Conservation (phyloP, 805 yeast species). For the Zygosaccharomyces pseudorouxii region DNA sequence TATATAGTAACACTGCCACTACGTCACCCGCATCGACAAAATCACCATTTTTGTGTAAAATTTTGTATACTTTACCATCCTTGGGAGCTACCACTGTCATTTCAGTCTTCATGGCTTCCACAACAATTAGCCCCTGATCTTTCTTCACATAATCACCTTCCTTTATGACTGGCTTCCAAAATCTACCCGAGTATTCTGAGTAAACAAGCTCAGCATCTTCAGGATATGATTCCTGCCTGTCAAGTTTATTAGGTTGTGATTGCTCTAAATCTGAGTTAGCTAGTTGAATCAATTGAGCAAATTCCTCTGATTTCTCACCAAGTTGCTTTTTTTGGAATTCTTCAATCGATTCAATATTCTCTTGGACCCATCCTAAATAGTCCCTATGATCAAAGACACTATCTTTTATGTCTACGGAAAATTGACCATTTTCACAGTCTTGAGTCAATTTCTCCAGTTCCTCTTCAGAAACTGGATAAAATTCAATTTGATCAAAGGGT, state of each 20-base stretch:
- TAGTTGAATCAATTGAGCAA: conserved; percentile 74
- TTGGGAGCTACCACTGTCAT: conserved; percentile 77
- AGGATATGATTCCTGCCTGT: conserved; percentile 53
- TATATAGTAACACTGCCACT: conserved; percentile 57
- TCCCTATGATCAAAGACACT: conserved; percentile 77
- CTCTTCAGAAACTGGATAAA: conserved; percentile 83
- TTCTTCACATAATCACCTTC: conserved; percentile 70
- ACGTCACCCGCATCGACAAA: conserved; percentile 96
- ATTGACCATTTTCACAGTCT: conserved; percentile 76
- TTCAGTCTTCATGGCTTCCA: conserved; percentile 98
- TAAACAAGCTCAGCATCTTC: conserved; percentile 81
- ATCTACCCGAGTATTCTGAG: conserved; percentile 94
- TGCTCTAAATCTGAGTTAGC: conserved; percentile 69
- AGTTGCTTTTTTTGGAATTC: conserved; percentile 61
- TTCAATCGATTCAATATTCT: conserved; percentile 66
- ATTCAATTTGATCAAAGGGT: conserved; percentile 92
- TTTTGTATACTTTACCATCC: conserved; percentile 66
- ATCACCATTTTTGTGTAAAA: conserved; percentile 81
- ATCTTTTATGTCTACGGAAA: conserved; percentile 67
- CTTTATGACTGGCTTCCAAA: conserved; percentile 85
- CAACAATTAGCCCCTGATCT: conserved; percentile 80
- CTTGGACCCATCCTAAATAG: conserved; percentile 74
- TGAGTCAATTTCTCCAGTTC: conserved; percentile 69
- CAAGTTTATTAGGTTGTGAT: conserved; percentile 43
- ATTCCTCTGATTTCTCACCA: conserved; percentile 81